phyloP scores from a whole-genome alignment of 2,329 filamentous ascomycete species.

The Clarireedia homoeocarpa region DNA sequence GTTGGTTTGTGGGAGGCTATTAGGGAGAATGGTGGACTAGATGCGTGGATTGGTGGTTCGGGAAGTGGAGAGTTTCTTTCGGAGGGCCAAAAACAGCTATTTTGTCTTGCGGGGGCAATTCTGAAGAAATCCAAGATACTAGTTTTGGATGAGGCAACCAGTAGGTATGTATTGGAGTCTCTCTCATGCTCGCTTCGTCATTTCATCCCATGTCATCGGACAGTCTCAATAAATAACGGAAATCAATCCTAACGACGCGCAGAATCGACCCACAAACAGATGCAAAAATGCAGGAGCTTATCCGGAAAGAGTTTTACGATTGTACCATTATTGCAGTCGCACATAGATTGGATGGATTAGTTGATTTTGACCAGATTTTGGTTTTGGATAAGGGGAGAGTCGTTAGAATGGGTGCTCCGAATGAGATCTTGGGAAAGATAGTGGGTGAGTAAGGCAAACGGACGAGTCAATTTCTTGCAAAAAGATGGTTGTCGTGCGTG shows the following conservation, averaged over 20 bases:
- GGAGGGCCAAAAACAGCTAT: conserved; percentile 42
- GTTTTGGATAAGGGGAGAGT: background rate
- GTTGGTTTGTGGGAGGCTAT: conserved; percentile 28
- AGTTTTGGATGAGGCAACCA: conserved; percentile 36
- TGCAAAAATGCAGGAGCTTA: conserved; percentile 30
- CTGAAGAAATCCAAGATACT: conserved; percentile 33
- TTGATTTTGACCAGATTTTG: conserved; percentile 32
- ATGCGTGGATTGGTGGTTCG: conserved; percentile 29
- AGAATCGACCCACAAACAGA: background rate
- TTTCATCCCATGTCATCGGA: background rate
- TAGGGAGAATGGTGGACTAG: conserved; percentile 11
- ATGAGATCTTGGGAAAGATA: background rate
- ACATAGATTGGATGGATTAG: conserved; percentile 35
- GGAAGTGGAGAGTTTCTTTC: conserved; percentile 51
- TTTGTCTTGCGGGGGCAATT: conserved; percentile 40
- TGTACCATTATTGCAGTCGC: conserved; percentile 43
- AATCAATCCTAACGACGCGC: background rate
- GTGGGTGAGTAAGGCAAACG: no score
- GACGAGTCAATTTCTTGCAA: no score
- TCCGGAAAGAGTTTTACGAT: conserved; percentile 42
- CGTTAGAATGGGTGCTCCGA: background rate
- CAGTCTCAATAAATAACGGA: no score
- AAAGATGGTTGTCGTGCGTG: no score
- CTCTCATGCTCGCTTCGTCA: background rate
- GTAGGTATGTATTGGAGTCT: conserved; percentile 30